A percentile compares a stretch with the other conserved stretches of the same genome.
phyloP scores from a whole-genome alignment of 495 filamentous ascomycete species.

The Xylaria castorea region DNA sequence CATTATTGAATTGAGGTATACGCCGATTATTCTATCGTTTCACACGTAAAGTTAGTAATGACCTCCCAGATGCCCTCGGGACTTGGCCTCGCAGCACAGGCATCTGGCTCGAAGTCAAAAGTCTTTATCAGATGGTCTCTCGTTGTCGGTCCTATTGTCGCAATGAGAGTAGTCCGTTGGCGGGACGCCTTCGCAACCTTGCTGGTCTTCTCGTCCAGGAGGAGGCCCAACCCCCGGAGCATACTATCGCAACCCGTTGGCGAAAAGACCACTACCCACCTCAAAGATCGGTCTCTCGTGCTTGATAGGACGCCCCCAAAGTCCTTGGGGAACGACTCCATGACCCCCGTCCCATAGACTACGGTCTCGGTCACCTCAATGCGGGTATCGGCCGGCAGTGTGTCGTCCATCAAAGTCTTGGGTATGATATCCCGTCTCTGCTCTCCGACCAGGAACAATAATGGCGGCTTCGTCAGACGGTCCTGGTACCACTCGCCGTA shows the following conservation, averaged over 20 bases:
- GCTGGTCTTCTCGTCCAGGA: constrained; percentile 58
- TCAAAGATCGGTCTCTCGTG: constrained; percentile 45
- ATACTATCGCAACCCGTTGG: constrained; percentile 86
- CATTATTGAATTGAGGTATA: constrained; percentile 4
- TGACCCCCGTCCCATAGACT: constrained; percentile 85
- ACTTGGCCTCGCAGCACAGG: constrained; percentile 80
- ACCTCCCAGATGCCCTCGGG: constrained; percentile 80
- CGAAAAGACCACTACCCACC: constrained; percentile 95
- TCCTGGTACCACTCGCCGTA: constrained; percentile 58
- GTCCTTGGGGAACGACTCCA: constrained; percentile 71
- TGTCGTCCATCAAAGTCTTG: constrained; percentile 66
- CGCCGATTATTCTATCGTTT: background rate
- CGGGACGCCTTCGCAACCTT: constrained; percentile 45
- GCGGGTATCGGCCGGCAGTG: constrained; percentile 47
- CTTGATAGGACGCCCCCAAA: constrained; percentile 59
- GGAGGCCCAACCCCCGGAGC: constrained; percentile 65
- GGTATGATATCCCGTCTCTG: constrained; percentile 89
- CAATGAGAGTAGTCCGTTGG: constrained; percentile 63
- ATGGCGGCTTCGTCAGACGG: constrained; percentile 57
- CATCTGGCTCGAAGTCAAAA: constrained; percentile 79
- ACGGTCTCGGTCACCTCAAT: constrained; percentile 77
- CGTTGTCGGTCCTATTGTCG: constrained; percentile 95
- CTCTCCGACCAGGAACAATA: constrained; percentile 89
- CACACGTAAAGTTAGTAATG: constrained; percentile 62
- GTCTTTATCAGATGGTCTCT: constrained; percentile 69